A percentile compares a stretch with the other conserved stretches of the same genome.
These are phyloP conservation scores for Cyberlindnera petersonii DNA, from an alignment of 805 yeast species.

Conservation along the genomic window DNA sequence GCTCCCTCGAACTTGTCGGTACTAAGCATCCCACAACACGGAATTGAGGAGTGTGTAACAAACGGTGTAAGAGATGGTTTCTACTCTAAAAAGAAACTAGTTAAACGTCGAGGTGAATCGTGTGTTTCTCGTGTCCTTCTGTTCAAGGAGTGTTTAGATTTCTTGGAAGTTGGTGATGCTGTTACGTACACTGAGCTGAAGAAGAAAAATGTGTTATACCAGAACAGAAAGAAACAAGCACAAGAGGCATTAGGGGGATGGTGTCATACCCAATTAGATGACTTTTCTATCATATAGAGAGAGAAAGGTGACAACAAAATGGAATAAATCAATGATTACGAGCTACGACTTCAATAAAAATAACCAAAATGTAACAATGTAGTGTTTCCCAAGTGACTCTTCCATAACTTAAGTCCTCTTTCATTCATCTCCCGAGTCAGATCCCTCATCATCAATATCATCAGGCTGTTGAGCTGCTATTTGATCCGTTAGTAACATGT, in stretches of 20 bases:
- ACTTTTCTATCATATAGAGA: constrained; percentile 29
- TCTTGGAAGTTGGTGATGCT: constrained; percentile 13
- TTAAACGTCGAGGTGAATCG: constrained; percentile 43
- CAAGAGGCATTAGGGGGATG: constrained; percentile 40
- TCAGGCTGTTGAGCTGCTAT: constrained; percentile 33
- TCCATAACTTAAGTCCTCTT: background rate
- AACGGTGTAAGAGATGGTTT: constrained; percentile 63
- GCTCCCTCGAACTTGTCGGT: constrained; percentile 29
- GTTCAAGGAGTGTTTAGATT: constrained; percentile 20
- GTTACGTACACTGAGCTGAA: constrained; percentile 34
- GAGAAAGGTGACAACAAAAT: too few relatives aligned
- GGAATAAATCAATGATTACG: too few relatives aligned
- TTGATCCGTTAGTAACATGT: constrained; percentile 20
- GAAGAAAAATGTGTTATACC: constrained; percentile 26
- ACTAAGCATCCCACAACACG: constrained; percentile 24
- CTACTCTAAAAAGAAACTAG: constrained; percentile 40
- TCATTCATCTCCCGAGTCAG: constrained; percentile 22
- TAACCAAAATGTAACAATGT: too few relatives aligned
- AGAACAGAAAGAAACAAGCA: constrained; percentile 28
- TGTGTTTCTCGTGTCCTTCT: constrained; percentile 30
- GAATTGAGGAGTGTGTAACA: constrained; percentile 34
- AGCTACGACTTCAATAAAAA: too few relatives aligned
- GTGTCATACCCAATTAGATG: constrained; percentile 43
- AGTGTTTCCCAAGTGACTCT: too few relatives aligned
- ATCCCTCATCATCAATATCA: constrained; percentile 22